Base-by-base conservation (phyloP, 2,329 filamentous ascomycete genomes). In the Cercospora janseana region DNA sequence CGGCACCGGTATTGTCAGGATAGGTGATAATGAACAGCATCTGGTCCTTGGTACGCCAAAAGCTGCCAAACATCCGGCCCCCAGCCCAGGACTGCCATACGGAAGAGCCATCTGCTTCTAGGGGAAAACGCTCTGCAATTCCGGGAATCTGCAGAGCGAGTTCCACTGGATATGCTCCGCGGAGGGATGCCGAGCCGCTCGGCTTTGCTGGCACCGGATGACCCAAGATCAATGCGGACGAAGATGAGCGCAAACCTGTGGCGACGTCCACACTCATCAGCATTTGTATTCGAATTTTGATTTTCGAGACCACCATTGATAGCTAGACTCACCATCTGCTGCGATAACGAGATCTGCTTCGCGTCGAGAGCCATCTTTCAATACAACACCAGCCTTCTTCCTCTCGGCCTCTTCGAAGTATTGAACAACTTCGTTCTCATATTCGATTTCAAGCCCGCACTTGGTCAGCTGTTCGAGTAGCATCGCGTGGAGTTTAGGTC, bases 391-490 rank as follows among this genome's bases (percentile, higher is more conserved):
- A n/a, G 55, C 64, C 37, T 60, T 60, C 15, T 49, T 51, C 18
- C 28, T 52, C 12, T 53, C 54, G 32, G 68, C 70, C 40, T 74
- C 69, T 56, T 76, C 73, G 41, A 68, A 72, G 61, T 75, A 75
- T 47, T 74, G 70, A 7, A 73, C 64, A n/a, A 75, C 69, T 23
- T 63, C 66, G 42, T 64, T 60, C 28, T 70, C 69, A 61, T 70
- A 75, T 47, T 73, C 67, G 18, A 75, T 64, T 6, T 66, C 62
- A 4, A 75, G 65, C 12, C 70, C 72, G 4, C 72, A 63, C 47
- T 67, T 70, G 56, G 75, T 67, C 10, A 78, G 70, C 45, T 77
- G 73, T 46, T 65, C 66, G 12, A 78, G 69, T 46, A 79, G 76
- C 75, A 79, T 80, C 26, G 26, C 26, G 12, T 27, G 26, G 6